phyloP scores from a whole-genome alignment of 106 monocot species.

The Ottelia alismoides region DNA sequence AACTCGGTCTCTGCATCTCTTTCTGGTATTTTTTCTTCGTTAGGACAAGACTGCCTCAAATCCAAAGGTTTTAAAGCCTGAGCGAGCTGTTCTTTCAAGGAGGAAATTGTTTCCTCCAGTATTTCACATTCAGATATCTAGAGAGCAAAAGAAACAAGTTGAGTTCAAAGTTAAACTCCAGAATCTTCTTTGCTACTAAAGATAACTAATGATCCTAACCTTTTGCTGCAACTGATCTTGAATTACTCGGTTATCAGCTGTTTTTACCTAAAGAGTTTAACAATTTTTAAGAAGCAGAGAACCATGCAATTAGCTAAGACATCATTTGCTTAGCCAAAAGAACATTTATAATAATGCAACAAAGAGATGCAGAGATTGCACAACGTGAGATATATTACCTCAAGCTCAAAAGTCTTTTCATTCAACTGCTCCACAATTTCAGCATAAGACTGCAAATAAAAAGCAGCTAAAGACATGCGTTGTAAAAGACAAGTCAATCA shows the following conservation, averaged over 20 bases:
- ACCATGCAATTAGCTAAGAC: too few relatives aligned
- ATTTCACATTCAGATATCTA: constrained; percentile 65
- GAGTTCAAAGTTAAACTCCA: not conserved
- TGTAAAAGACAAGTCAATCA: not conserved
- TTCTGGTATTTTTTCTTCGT: constrained; percentile 1
- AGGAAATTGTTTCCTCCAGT: constrained; percentile 44
- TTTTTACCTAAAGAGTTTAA: constrained; percentile 53
- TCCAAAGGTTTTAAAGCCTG: constrained; percentile 17
- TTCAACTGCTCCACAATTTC: constrained; percentile 46
- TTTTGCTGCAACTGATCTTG: constrained; percentile 89
- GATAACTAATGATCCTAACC: too few relatives aligned
- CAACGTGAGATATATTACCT: constrained; percentile 37
- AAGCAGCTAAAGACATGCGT: constrained; percentile 1
- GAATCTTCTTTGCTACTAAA: not conserved
- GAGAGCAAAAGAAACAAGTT: not conserved
- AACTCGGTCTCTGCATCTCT: constrained; percentile 1
- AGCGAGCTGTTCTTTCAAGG: constrained; percentile 44
- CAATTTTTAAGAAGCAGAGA: too few relatives aligned
- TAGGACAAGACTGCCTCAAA: not conserved
- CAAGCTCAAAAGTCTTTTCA: constrained; percentile 78
- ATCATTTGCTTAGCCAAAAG: too few relatives aligned
- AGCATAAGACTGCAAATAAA: constrained; percentile 54
- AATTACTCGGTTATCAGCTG: constrained; percentile 90
- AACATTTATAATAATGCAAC: too few relatives aligned
- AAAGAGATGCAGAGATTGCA: too few relatives aligned